Conservation (phyloP, 2,329 filamentous ascomycete species). For the Alternaria longipes region DNA sequence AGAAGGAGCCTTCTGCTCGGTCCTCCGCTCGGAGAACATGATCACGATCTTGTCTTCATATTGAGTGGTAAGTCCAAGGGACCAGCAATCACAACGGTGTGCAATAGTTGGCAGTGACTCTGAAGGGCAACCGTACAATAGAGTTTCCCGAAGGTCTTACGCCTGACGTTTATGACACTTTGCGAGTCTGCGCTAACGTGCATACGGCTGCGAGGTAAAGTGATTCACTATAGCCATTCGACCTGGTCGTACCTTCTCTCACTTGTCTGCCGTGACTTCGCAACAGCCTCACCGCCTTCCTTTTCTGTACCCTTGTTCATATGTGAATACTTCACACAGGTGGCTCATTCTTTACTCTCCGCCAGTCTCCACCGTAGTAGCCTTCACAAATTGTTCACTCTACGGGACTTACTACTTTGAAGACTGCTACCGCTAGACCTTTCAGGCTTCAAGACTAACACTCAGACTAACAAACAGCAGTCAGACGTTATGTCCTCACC, state of each 20-base stretch:
- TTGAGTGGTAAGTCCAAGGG: background rate
- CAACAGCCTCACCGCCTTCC: background rate
- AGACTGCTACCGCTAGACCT: background rate
- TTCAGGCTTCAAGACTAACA: background rate
- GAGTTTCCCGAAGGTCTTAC: background rate
- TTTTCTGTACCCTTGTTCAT: background rate
- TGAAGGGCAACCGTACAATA: background rate
- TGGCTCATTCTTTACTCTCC: background rate
- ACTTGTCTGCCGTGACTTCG: background rate
- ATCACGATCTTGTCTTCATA: background rate
- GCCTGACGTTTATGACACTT: background rate
- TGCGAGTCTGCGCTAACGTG: background rate
- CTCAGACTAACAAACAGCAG: background rate
- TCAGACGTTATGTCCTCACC: conserved; percentile 16
- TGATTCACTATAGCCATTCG: background rate
- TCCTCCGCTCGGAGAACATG: background rate
- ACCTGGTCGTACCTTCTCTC: conserved; percentile 4
- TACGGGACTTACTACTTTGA: background rate
- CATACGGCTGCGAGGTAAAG: background rate
- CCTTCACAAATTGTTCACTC: background rate
- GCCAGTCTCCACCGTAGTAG: background rate
- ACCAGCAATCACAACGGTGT: background rate
- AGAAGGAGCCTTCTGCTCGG: background rate
- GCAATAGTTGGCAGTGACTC: background rate
- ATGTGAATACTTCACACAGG: background rate